Conservation (phyloP, 192 early-diverging fungal genomes). For the Mortierella alpina region DNA sequence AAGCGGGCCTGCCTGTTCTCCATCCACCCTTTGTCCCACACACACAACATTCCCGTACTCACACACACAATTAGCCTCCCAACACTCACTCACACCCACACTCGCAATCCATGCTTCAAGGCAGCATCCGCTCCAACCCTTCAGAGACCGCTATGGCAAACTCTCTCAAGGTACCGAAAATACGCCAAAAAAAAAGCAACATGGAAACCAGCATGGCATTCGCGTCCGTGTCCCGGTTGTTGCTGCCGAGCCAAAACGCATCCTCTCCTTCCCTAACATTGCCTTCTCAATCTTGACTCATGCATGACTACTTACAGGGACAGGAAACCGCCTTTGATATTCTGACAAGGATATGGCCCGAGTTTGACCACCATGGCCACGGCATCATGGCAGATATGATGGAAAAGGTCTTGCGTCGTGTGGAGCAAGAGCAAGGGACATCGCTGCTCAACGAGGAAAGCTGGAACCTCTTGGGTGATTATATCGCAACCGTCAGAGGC, state of each 20-base stretch:
- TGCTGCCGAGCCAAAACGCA: background rate
- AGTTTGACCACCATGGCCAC: conserved; percentile 35
- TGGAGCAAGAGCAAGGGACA: conserved; percentile 39
- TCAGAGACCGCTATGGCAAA: background rate
- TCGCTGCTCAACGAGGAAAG: conserved; percentile 9
- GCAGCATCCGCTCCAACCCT: background rate
- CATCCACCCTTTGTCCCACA: background rate
- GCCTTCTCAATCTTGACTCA: background rate
- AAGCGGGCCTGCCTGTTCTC: background rate
- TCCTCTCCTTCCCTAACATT: background rate
- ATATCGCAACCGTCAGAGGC: conserved; percentile 9
- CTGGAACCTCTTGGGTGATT: conserved; percentile 27
- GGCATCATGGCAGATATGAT: conserved; percentile 42
- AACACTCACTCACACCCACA: background rate
- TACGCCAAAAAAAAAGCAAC: background rate
- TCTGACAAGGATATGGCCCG: conserved; percentile 46
- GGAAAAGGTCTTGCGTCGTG: conserved; percentile 36
- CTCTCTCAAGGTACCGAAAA: background rate
- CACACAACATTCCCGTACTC: too few relatives aligned
- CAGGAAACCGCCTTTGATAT: conserved; percentile 22
- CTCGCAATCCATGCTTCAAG: background rate
- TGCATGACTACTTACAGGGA: background rate
- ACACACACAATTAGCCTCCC: too few relatives aligned
- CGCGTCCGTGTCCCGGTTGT: too few relatives aligned
- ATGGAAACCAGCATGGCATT: background rate